Percentiles rank a stretch among this genome's conserved stretches.
Conservation (phyloP, 805 yeast genomes). For the Kluyveromyces starmeri region DNA sequence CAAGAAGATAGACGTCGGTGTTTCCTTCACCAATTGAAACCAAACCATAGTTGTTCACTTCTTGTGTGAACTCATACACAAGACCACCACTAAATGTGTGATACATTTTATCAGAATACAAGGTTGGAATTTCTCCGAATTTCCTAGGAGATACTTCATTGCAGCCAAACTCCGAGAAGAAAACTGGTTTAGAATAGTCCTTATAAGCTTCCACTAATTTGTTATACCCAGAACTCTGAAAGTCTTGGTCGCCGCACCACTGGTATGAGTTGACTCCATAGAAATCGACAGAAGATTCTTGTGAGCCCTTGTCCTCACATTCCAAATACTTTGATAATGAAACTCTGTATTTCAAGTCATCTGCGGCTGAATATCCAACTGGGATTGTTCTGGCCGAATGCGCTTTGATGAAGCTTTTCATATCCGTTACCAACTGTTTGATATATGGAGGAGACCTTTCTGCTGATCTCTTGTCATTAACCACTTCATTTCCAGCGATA, state of each 20-base stretch:
- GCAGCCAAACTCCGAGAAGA: slow-evolving; percentile 90
- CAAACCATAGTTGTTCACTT: slow-evolving; percentile 70
- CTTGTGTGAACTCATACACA: slow-evolving; percentile 74
- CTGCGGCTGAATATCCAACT: slow-evolving; percentile 95
- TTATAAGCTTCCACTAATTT: slow-evolving; percentile 62
- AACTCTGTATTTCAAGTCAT: slow-evolving; percentile 68
- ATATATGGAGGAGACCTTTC: slow-evolving; percentile 62
- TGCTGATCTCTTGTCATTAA: slow-evolving; percentile 71
- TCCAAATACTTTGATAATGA: slow-evolving; percentile 74
- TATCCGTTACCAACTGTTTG: slow-evolving; percentile 71
- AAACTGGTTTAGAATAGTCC: slow-evolving; percentile 64
- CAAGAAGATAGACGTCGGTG: slow-evolving; percentile 30
- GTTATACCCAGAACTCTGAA: slow-evolving; percentile 68
- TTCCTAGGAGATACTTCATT: slow-evolving; percentile 69
- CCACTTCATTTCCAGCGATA: slow-evolving; percentile 86
- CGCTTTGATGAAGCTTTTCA: slow-evolving; percentile 57
- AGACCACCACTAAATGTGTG: slow-evolving; percentile 77
- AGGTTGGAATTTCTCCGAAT: slow-evolving; percentile 65
- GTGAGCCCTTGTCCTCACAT: slow-evolving; percentile 47
- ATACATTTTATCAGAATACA: slow-evolving; percentile 67
- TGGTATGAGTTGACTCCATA: slow-evolving; percentile 91
- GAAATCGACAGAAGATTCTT: slow-evolving; percentile 61
- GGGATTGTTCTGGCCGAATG: slow-evolving; percentile 66
- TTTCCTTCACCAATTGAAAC: slow-evolving; percentile 42
- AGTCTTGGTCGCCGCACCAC: slow-evolving; percentile 93